Base-by-base conservation (phyloP, 2,329 filamentous ascomycete genomes). In the Fusarium sp. region DNA sequence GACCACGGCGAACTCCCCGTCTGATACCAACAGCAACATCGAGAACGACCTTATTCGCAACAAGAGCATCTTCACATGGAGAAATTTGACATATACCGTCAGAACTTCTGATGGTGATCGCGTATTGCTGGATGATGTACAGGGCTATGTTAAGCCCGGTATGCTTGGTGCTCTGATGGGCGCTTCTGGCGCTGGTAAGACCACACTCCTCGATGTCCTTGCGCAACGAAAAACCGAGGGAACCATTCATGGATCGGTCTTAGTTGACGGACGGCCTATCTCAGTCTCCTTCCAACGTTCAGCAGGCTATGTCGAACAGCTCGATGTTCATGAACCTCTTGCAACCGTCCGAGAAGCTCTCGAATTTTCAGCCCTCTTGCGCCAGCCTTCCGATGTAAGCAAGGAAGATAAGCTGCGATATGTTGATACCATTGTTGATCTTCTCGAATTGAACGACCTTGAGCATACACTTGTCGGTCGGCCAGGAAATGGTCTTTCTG, bases 71-170 rank as follows among this genome's bases (percentile, higher is more conserved):
- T 92, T 93, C 71, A 94, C 91, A 1, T 94, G 91, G 90, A 91
- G 91, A 75, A 86, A 92, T 60, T 85, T 94, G 2, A 85, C 83
- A 1, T 94, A 93, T 75, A 91, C 87, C 0, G 91, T 94, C 62
- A 85, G 88, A 68, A 89, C 87, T 0, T 83, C 86, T 0, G 77
- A 79, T 1, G 87, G 87, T 3, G 82, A 93, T 85, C 88, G 91
- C 8, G 83, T 88, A 3, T 88, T 97, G 57, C 83, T 97, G 7
- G 90, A 96, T 69, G 86, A 95, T 57, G 91, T 97, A 1, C 88
- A 94, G 68, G 94, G 93, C 4, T 97, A 91, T 87, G 91, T 94
- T 51, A 93, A 93, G 77, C 92, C 93, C 0, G 92, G 92, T 41
- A 94, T 90, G 69, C 81, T 94, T 24, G 93, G 90, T 6, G 92